These are phyloP conservation scores for Ceratobasidium sp. DNA, from an alignment of 1,284 basidiomycete species.

Conservation along the genomic window DNA sequence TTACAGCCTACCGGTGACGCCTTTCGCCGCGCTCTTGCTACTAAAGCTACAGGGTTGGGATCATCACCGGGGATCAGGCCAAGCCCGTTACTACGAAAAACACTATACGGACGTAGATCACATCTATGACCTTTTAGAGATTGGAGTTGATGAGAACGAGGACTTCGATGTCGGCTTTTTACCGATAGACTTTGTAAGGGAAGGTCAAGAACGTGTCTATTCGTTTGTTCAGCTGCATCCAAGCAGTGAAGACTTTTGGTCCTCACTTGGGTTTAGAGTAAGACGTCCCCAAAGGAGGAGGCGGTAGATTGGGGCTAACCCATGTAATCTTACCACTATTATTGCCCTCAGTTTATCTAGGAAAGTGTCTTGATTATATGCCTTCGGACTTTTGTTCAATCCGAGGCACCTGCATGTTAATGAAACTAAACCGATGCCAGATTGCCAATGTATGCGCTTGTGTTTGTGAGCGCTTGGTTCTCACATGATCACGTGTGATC, in stretches of 20 bases:
- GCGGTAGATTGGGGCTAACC: too few species aligned
- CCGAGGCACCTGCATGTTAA: background rate
- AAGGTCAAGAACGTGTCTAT: background rate
- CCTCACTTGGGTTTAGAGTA: background rate
- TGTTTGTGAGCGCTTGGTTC: too few species aligned
- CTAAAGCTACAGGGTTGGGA: constrained; percentile 16
- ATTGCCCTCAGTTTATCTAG: too few species aligned
- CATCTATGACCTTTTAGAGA: too few species aligned
- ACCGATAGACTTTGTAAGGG: background rate
- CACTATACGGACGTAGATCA: background rate
- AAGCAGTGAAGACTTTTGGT: background rate
- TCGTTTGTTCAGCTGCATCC: background rate
- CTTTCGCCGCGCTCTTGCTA: background rate
- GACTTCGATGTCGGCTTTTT: background rate
- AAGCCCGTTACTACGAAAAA: background rate
- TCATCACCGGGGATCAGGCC: background rate
- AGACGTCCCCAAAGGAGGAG: too few species aligned
- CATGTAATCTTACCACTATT: background rate
- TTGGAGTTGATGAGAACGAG: background rate
- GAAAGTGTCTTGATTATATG: too few species aligned
- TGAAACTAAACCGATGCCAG: background rate
- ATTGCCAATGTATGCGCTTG: background rate
- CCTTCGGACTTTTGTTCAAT: too few species aligned
- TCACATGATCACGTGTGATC: background rate
- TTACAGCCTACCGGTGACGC: background rate